A percentile compares a stretch with the other conserved stretches of the same genome.
Evolutionary conservation across 2,329 filamentous ascomycete species (phyloP).

Genomic region (Apiospora aurea): DNA sequence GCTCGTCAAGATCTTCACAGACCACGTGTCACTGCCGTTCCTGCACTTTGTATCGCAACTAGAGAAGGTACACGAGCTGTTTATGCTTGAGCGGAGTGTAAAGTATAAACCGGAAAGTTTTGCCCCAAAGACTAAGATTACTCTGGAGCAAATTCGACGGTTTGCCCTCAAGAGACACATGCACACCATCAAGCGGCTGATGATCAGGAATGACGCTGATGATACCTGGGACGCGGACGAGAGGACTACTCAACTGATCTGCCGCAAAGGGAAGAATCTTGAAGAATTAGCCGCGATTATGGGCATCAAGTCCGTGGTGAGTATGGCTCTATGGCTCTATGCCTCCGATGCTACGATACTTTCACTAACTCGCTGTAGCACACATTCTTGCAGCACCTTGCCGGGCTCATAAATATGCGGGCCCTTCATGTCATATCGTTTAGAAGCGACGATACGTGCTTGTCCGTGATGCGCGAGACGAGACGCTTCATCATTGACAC

Average conservation of each 20-base stretch:
- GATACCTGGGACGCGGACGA: constrained; percentile 64
- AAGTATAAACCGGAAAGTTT: constrained; percentile 62
- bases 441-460: constrained; percentile 62
- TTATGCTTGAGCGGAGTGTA: constrained; percentile 61
- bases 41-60: constrained; percentile 61
- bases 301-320: constrained; percentile 61
- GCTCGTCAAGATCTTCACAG: constrained; percentile 66
- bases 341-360: neutral
- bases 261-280: constrained; percentile 55
- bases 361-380: constrained; percentile 51
- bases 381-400: constrained; percentile 61
- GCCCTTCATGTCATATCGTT: constrained; percentile 64
- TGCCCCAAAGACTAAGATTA: constrained; percentile 56
- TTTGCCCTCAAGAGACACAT: constrained; percentile 66
- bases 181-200: constrained; percentile 58
- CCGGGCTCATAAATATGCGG: constrained; percentile 54
- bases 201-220: constrained; percentile 65
- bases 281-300: constrained; percentile 64
- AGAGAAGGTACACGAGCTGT: constrained; percentile 62
- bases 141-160: constrained; percentile 65
- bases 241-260: constrained; percentile 61
- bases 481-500: constrained; percentile 66
- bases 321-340: constrained; percentile 38
- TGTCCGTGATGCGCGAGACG: constrained; percentile 63
- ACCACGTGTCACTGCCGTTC: constrained; percentile 65